These are phyloP conservation scores for Phyllachora maydis DNA, from an alignment of 2,329 filamentous ascomycete species.

Conservation along the genomic window DNA sequence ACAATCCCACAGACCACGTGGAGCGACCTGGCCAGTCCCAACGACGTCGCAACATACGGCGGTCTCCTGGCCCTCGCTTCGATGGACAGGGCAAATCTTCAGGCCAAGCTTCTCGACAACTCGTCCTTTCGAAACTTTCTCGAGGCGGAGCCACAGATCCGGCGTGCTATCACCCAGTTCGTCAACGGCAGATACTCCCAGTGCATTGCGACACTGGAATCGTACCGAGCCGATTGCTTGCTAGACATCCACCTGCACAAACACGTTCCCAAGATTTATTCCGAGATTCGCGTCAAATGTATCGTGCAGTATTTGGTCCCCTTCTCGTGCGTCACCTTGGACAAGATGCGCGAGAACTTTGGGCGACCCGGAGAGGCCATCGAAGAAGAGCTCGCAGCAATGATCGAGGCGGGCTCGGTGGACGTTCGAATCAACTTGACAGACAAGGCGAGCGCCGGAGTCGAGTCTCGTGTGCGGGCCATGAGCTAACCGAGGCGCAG, in stretches of 20 bases:
- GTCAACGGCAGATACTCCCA: slow-evolving; percentile 75
- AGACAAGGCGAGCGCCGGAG: no score
- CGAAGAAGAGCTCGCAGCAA: slow-evolving; percentile 51
- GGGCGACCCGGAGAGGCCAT: slow-evolving; percentile 39
- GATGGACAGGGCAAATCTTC: slow-evolving; percentile 62
- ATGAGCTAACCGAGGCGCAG: slow-evolving; percentile 13
- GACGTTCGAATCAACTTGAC: slow-evolving; percentile 72
- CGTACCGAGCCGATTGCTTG: slow-evolving; percentile 69
- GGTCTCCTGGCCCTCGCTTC: slow-evolving; percentile 78
- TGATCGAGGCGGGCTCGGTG: slow-evolving; percentile 56
- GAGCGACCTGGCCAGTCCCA: slow-evolving; percentile 55
- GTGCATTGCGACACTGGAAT: slow-evolving; percentile 66
- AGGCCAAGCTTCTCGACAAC: slow-evolving; percentile 60
- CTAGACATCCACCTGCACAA: slow-evolving; percentile 70
- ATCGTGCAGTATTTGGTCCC: slow-evolving; percentile 86
- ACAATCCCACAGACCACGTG: slow-evolving; percentile 28
- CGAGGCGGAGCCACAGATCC: slow-evolving; percentile 83
- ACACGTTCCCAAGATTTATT: slow-evolving; percentile 52
- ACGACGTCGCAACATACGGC: slow-evolving; percentile 84
- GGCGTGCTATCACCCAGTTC: slow-evolving; percentile 76
- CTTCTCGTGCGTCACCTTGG: slow-evolving; percentile 70
- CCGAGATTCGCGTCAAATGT: slow-evolving; percentile 65
- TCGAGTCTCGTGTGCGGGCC: slow-evolving; percentile 20
- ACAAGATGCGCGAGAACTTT: slow-evolving; percentile 62
- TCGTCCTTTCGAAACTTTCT: slow-evolving; percentile 65